phyloP scores from a whole-genome alignment of 2,329 filamentous ascomycete genomes.

The Xylariomycetidae sp. region DNA sequence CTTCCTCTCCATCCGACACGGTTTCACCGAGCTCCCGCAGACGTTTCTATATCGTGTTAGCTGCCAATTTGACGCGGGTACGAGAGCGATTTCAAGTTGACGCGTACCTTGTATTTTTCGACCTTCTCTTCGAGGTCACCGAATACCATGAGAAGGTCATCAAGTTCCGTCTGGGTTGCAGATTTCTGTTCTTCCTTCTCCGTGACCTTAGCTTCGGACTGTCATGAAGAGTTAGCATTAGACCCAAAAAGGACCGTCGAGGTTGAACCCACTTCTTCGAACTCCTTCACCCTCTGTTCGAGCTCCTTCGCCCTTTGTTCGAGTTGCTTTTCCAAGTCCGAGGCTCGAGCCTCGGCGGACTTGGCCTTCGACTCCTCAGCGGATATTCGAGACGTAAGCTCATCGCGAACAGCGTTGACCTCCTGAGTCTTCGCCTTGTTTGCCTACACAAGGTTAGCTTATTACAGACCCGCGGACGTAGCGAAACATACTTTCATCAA shows the following conservation, averaged over 20 bases:
- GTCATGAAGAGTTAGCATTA: slow-evolving; percentile 9
- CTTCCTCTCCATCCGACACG: slow-evolving; percentile 69
- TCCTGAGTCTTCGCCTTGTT: slow-evolving; percentile 57
- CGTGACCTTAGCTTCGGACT: slow-evolving; percentile 25
- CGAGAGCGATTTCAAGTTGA: neutral
- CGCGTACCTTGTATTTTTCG: slow-evolving; percentile 63
- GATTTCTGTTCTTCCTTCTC: slow-evolving; percentile 58
- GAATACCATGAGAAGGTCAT: slow-evolving; percentile 77
- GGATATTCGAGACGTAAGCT: slow-evolving; percentile 32
- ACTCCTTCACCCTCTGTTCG: slow-evolving; percentile 28
- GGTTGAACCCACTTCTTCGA: slow-evolving; percentile 21
- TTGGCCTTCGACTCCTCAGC: slow-evolving; percentile 26
- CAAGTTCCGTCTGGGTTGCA: slow-evolving; percentile 64
- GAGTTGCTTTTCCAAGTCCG: slow-evolving; percentile 45
- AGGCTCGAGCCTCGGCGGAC: slow-evolving; percentile 39
- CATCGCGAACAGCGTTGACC: slow-evolving; percentile 48
- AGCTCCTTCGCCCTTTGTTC: slow-evolving; percentile 42
- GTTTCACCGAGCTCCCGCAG: slow-evolving; percentile 61
- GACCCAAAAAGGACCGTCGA: slow-evolving; percentile 2
- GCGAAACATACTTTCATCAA: slow-evolving; percentile 46
- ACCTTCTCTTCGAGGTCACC: slow-evolving; percentile 74
- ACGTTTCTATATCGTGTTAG: slow-evolving; percentile 39
- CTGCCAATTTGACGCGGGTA: slow-evolving; percentile 2
- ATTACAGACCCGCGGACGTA: neutral
- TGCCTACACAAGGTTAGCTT: slow-evolving; percentile 32